A percentile compares a stretch with the other conserved stretches of the same genome.
Evolutionary conservation across 1,284 basidiomycete species (phyloP).

Genomic region (Malassezia slooffiae): DNA sequence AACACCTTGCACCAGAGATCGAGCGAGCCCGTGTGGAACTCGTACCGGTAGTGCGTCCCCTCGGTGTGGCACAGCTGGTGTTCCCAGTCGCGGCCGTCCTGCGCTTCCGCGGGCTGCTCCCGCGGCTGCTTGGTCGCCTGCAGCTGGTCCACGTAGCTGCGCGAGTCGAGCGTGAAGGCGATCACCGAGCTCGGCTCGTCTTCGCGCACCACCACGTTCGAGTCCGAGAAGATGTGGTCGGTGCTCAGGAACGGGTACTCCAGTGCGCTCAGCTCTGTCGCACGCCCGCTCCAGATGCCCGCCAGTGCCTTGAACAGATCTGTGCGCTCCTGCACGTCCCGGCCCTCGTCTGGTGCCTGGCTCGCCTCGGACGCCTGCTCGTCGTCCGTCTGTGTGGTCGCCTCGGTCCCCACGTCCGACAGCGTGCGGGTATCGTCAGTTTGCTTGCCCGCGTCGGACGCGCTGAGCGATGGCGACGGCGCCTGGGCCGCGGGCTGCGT

Average conservation of each 20-base stretch:
- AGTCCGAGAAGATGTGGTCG: constrained; percentile 71
- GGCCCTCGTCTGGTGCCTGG: no score
- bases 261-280: constrained; percentile 51
- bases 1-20: constrained; percentile 85
- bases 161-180: constrained; percentile 82
- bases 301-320: constrained; percentile 73
- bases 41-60: constrained; percentile 41
- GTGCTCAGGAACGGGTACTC: constrained; percentile 51
- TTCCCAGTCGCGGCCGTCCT: constrained; percentile 52
- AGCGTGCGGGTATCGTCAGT: no score
- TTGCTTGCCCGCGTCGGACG: no score
- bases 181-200: constrained; percentile 98
- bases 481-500: no score
- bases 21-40: constrained; percentile 56
- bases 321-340: neutral
- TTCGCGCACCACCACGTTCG: constrained; percentile 74
- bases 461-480: no score
- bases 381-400: no score
- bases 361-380: neutral
- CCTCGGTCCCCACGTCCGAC: no score
- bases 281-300: constrained; percentile 54
- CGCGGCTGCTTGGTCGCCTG: constrained; percentile 22
- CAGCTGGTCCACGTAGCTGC: constrained; percentile 56
- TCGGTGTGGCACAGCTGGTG: constrained; percentile 49
- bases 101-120: constrained; percentile 19